Evolutionary conservation across 108 stramenopile species (phyloP).

Genomic region (Discostella stelligeroides): DNA sequence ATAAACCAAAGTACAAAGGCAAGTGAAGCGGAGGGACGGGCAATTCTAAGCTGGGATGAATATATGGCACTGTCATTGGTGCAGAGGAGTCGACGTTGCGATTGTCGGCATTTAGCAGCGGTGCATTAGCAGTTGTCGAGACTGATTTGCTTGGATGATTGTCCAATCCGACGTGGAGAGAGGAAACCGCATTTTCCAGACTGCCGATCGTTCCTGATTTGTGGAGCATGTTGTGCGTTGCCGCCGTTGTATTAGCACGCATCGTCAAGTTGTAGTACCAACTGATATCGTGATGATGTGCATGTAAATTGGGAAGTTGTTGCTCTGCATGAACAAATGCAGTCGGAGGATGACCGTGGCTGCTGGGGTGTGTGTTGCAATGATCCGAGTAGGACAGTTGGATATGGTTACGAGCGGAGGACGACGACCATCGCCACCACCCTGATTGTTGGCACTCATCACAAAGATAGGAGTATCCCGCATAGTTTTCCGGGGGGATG

Average conservation of each 20-base stretch:
- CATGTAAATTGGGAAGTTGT: constrained; percentile 15
- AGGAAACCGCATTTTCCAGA: not conserved
- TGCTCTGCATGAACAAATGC: constrained; percentile 32
- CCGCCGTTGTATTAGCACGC: not conserved
- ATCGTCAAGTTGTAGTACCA: not conserved
- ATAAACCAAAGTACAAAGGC: constrained; percentile 48
- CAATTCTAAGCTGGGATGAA: constrained; percentile 37
- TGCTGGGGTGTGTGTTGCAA: not conserved
- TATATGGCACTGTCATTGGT: constrained; percentile 44
- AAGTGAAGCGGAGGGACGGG: constrained; percentile 51
- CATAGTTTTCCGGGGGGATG: constrained; percentile 43
- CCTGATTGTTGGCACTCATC: constrained; percentile 1
- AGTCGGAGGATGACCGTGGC: constrained; percentile 7
- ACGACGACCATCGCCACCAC: not conserved
- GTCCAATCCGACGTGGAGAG: not conserved
- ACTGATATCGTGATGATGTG: constrained; percentile 15
- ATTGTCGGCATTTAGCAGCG: not conserved
- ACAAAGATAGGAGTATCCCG: constrained; percentile 47
- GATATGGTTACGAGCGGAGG: no score
- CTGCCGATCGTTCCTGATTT: not conserved
- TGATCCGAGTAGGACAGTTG: no score
- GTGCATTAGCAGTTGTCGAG: not conserved
- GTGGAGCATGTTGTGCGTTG: not conserved
- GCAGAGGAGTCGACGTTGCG: not conserved
- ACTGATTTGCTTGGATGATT: not conserved